Evolutionary conservation across 345 rosid species (phyloP).

Genomic region (Gossypium turneri): DNA sequence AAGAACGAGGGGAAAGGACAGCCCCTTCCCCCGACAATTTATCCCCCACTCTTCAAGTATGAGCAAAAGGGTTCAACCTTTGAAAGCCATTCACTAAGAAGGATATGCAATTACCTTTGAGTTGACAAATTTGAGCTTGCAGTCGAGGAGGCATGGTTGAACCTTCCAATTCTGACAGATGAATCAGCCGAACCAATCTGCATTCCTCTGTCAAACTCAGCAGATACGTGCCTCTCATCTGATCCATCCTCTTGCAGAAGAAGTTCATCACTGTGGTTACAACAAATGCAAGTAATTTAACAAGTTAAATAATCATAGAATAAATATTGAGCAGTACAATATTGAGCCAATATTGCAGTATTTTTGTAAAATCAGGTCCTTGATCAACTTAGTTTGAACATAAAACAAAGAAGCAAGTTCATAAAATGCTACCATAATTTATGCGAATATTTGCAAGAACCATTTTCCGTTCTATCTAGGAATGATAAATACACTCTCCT

Average conservation of each 20-base stretch:
- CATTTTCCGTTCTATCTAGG: not conserved
- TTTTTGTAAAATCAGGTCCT: not conserved
- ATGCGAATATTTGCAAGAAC: not conserved
- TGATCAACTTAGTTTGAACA: not conserved
- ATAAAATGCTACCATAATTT: not conserved
- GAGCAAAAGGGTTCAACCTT: not conserved
- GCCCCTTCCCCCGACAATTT: not conserved
- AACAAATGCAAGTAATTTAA: conserved; percentile 15
- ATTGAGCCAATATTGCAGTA: not conserved
- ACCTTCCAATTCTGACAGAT: conserved; percentile 44
- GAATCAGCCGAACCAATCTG: conserved; percentile 59
- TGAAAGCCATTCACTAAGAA: not conserved
- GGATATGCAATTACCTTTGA: conserved; percentile 48
- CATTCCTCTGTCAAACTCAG: conserved; percentile 65
- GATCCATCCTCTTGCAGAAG: conserved; percentile 80
- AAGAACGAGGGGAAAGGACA: not conserved
- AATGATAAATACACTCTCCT: not conserved
- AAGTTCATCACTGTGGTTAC: conserved; percentile 65
- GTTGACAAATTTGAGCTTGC: conserved; percentile 40
- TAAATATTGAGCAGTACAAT: not conserved
- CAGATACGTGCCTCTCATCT: conserved; percentile 46
- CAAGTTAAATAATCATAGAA: not conserved
- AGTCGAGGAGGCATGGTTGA: conserved; percentile 33
- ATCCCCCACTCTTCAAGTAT: not conserved
- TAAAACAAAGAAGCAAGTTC: not conserved